These are phyloP conservation scores for Capsicum chinense DNA, from an alignment of 257 asterid genomes.

Conservation along the genomic window DNA sequence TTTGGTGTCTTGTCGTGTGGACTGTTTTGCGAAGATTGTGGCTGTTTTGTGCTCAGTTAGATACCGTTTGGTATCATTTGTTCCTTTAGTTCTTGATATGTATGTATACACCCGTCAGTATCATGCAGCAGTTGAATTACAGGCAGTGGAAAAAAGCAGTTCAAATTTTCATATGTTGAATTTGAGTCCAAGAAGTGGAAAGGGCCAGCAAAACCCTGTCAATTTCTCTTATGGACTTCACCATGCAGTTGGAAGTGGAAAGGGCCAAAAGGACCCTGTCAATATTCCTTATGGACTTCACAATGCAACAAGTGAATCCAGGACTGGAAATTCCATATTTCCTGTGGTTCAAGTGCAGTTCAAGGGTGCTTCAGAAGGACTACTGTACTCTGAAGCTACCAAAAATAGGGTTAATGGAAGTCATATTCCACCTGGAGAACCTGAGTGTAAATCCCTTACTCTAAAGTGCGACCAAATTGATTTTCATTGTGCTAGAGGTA, in stretches of 20 bases:
- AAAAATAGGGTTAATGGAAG: conserved; percentile 35
- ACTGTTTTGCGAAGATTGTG: too few species aligned
- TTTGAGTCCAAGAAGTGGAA: conserved; percentile 40
- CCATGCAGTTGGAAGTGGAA: conserved; percentile 26
- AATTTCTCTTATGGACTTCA: conserved; percentile 37
- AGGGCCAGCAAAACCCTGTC: conserved; percentile 37
- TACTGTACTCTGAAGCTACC: conserved; percentile 30
- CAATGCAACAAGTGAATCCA: conserved; percentile 38
- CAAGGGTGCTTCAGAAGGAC: conserved; percentile 35
- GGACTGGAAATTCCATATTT: conserved; percentile 31
- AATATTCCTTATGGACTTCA: conserved; percentile 37
- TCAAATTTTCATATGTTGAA: conserved; percentile 37
- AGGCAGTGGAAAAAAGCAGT: conserved; percentile 39
- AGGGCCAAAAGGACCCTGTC: conserved; percentile 20
- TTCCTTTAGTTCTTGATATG: conserved; percentile 27
- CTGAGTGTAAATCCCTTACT: conserved; percentile 35
- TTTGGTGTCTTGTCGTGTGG: too few species aligned
- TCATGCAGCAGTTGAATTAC: conserved; percentile 43
- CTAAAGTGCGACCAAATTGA: conserved; percentile 37
- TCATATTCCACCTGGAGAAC: conserved; percentile 35
- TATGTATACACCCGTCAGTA: conserved; percentile 22
- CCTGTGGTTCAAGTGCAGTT: conserved; percentile 39
- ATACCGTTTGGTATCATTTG: too few species aligned
- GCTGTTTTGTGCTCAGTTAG: too few species aligned
- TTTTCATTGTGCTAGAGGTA: conserved; percentile 39